Conservation (phyloP, 2,329 filamentous ascomycete species). For the Thielaviopsis punctulata region DNA sequence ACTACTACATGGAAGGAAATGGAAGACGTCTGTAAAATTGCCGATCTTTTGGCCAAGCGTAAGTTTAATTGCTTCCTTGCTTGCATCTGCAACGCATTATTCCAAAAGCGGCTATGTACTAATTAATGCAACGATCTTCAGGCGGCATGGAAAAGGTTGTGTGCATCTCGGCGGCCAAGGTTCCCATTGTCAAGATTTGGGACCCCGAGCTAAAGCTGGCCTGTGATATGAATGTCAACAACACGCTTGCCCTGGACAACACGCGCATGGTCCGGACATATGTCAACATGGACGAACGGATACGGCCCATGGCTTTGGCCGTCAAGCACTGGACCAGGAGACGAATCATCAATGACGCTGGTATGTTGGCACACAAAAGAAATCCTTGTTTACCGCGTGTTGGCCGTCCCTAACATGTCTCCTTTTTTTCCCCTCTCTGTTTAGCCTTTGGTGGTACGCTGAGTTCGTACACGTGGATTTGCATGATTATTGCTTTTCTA, state of each 20-base stretch:
- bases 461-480: conserved; percentile 99
- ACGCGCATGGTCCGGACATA: conserved; percentile 97
- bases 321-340: conserved; percentile 94
- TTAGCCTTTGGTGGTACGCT: conserved; percentile 80
- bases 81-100: neutral
- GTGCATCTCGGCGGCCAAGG: conserved; percentile 86
- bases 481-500: conserved; percentile 90
- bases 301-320: conserved; percentile 86
- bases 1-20: conserved; percentile 77
- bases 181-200: conserved; percentile 98
- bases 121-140: conserved; percentile 23
- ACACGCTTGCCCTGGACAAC: conserved; percentile 84
- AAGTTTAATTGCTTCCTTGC: conserved; percentile 23
- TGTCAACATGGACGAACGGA: conserved; percentile 78
- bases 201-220: conserved; percentile 79
- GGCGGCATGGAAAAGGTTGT: conserved; percentile 95
- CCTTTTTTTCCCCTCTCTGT: conserved; percentile 15
- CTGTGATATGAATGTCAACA: conserved; percentile 99
- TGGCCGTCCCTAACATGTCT: neutral
- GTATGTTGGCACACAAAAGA: conserved; percentile 37
- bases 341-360: conserved; percentile 88
- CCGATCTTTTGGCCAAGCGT: conserved; percentile 72
- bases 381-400: neutral
- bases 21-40: conserved; percentile 80
- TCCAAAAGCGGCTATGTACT: neutral